Evolutionary conservation across 148 eudicot species (phyloP).

Genomic region (Silene conica): DNA sequence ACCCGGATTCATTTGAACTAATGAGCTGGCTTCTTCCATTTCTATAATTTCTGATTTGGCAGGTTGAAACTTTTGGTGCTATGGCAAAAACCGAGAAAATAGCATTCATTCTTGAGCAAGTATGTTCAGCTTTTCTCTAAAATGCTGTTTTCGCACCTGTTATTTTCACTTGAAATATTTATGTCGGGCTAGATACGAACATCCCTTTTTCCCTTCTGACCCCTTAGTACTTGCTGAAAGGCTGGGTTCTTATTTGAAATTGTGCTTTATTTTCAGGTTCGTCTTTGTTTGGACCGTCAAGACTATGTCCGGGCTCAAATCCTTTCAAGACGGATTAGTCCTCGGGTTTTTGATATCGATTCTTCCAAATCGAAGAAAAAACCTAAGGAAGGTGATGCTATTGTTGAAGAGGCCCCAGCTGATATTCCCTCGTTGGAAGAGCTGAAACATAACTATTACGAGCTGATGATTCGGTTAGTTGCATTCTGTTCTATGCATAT

Average conservation of each 20-base stretch:
- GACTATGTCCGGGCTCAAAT: conserved; percentile 94
- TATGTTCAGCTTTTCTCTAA: conserved; percentile 26
- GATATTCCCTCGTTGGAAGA: conserved; percentile 70
- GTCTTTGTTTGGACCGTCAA: conserved; percentile 82
- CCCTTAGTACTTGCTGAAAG: neutral
- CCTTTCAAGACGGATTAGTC: conserved; percentile 84
- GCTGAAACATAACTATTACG: conserved; percentile 70
- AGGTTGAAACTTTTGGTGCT: conserved; percentile 97
- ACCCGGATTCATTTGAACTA: neutral
- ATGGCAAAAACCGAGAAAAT: conserved; percentile 98
- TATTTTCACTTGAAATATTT: neutral
- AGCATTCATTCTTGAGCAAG: conserved; percentile 95
- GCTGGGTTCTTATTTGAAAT: conserved; percentile 13
- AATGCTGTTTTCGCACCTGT: neutral
- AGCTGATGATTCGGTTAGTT: conserved; percentile 71
- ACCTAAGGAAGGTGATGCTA: conserved; percentile 72
- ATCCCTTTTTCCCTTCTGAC: neutral
- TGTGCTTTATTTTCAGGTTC: conserved; percentile 46
- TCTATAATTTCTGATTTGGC: conserved; percentile 13
- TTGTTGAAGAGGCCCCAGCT: conserved; percentile 81
- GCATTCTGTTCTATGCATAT: neutral
- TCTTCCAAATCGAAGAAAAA: conserved; percentile 80
- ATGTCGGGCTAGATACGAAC: neutral
- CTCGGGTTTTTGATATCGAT: conserved; percentile 84
- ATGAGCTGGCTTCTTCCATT: conserved; percentile 2